These are phyloP conservation scores for Zopfia rhizophila DNA, from an alignment of 2,329 filamentous ascomycete species.

Conservation along the genomic window DNA sequence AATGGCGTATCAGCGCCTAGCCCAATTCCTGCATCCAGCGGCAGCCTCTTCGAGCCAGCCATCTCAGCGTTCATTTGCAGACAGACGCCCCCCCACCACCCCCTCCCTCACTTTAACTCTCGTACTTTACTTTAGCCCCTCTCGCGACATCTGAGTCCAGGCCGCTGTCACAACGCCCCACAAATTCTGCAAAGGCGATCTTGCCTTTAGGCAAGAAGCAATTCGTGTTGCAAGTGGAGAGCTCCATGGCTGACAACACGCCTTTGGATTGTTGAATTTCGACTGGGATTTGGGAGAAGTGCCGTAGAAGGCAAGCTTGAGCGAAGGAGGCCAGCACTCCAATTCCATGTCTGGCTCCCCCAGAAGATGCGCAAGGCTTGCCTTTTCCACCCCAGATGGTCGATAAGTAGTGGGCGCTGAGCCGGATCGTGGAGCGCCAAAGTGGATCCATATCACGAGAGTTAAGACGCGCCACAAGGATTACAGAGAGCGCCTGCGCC, in stretches of 20 bases:
- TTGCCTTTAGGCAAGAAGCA: constrained; percentile 30
- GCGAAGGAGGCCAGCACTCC: constrained; percentile 21
- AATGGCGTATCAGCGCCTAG: constrained; percentile 22
- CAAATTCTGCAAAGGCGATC: constrained; percentile 47
- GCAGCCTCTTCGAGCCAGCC: not conserved
- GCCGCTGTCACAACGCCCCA: constrained; percentile 12
- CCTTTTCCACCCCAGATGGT: constrained; percentile 9
- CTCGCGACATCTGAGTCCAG: constrained; percentile 23
- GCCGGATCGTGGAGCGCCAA: constrained; percentile 20
- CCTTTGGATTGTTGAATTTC: constrained; percentile 36
- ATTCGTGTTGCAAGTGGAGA: constrained; percentile 21
- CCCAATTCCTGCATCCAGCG: constrained; percentile 32
- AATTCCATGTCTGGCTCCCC: constrained; percentile 18
- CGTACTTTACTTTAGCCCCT: constrained; percentile 23
- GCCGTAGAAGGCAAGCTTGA: constrained; percentile 31
- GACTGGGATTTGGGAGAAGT: constrained; percentile 36
- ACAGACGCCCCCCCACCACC: constrained; percentile 15
- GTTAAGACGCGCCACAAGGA: constrained; percentile 26
- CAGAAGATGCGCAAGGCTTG: constrained; percentile 28
- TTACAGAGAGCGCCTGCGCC: constrained; percentile 31
- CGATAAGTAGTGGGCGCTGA: constrained; percentile 18
- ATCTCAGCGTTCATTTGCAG: constrained; percentile 1
- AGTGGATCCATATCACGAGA: constrained; percentile 19
- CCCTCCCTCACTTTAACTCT: constrained; percentile 32
- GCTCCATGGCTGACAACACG: constrained; percentile 23